Conservation (phyloP, 2,329 filamentous ascomycete species). For the Tolypocladium paradoxum region DNA sequence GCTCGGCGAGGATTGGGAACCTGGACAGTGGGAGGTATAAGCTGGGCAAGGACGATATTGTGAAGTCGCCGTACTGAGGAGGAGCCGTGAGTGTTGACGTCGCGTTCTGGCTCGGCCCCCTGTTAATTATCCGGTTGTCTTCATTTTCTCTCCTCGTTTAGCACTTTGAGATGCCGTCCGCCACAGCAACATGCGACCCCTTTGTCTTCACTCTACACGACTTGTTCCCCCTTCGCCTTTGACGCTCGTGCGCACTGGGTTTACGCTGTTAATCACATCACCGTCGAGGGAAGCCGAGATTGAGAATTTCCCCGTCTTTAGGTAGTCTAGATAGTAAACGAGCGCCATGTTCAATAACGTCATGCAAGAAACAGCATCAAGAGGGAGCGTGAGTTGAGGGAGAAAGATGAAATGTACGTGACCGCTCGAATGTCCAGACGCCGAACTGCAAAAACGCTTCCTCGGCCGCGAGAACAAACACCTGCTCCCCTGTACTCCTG, state of each 20-base stretch:
- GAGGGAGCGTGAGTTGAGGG: neutral
- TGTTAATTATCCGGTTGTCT: neutral
- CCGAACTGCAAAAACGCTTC: neutral
- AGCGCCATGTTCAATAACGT: neutral
- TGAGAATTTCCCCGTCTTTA: neutral
- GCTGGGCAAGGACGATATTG: slow-evolving; percentile 71
- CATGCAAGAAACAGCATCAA: neutral
- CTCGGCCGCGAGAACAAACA: neutral
- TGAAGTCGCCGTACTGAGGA: slow-evolving; percentile 56
- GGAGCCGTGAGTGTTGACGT: neutral
- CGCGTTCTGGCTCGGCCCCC: neutral
- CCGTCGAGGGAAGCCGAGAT: neutral
- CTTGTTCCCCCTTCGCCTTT: neutral
- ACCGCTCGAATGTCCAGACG: neutral
- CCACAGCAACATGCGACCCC: neutral
- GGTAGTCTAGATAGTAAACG: neutral
- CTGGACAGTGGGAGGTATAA: slow-evolving; percentile 54
- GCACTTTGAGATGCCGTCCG: neutral
- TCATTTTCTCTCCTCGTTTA: neutral
- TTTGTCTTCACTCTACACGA: neutral
- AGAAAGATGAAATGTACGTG: neutral
- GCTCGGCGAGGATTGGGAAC: slow-evolving; percentile 40
- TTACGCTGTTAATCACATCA: neutral
- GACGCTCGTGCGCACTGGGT: too few species aligned
- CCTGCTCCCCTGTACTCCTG: neutral